phyloP scores from a whole-genome alignment of 352 stramenopile species.

The Phytophthora podocarpi region DNA sequence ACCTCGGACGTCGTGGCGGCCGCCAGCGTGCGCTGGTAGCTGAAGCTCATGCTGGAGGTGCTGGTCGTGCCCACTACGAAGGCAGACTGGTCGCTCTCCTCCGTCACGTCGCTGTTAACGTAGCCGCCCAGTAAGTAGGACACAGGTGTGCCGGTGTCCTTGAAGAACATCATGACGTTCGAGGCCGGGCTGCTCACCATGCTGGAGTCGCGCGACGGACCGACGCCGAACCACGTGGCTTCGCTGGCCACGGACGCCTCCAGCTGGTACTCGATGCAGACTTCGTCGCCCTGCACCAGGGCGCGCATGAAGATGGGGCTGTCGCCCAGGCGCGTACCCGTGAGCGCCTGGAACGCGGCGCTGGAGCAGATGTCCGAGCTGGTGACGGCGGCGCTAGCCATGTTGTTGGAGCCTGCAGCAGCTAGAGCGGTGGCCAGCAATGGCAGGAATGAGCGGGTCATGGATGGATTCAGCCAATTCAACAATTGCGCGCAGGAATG shows the following conservation, averaged over 20 bases:
- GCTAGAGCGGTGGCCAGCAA: conserved; percentile 13
- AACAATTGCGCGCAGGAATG: conserved; percentile 30
- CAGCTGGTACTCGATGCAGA: conserved; percentile 74
- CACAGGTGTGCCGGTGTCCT: conserved; percentile 39
- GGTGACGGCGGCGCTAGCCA: conserved; percentile 22
- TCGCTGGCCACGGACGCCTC: conserved; percentile 38
- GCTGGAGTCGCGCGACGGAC: conserved; percentile 37
- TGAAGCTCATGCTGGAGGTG: conserved; percentile 62
- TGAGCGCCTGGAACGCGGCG: conserved; percentile 53
- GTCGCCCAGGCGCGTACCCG: conserved; percentile 50
- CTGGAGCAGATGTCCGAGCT: conserved; percentile 53
- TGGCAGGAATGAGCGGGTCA: conserved; percentile 14
- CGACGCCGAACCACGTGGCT: conserved; percentile 68
- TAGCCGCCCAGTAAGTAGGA: conserved; percentile 63
- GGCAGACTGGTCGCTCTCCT: conserved; percentile 46
- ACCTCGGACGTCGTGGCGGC: conserved; percentile 56
- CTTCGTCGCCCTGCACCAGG: conserved; percentile 55
- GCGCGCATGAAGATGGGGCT: conserved; percentile 69
- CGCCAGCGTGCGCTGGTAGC: conserved; percentile 68
- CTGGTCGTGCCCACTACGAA: conserved; percentile 46
- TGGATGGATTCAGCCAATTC: conserved; percentile 16
- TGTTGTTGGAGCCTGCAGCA: too few species aligned
- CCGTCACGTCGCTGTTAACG: conserved; percentile 44
- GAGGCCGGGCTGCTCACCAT: conserved; percentile 75
- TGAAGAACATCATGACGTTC: conserved; percentile 81